Evolutionary conservation across 2,329 filamentous ascomycete species (phyloP).

Genomic region (Dactylellina drechsleri): DNA sequence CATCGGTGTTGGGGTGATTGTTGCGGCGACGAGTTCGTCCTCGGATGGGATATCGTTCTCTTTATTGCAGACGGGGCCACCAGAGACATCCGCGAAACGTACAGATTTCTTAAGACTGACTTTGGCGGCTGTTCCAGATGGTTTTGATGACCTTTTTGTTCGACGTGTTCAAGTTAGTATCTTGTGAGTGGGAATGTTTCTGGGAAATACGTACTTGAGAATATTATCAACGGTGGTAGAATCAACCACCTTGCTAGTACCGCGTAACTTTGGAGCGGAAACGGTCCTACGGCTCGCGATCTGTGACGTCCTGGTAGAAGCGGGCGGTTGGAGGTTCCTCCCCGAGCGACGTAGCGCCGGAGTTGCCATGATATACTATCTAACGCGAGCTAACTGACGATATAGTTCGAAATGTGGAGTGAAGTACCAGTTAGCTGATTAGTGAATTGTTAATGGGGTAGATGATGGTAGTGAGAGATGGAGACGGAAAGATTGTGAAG

Average conservation of each 20-base stretch:
- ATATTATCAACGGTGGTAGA: neutral
- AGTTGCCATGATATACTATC: conserved; percentile 10
- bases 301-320: neutral
- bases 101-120: conserved; percentile 39
- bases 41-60: conserved; percentile 45
- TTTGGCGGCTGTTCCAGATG: conserved; percentile 1
- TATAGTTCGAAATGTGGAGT: neutral
- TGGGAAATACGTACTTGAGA: conserved; percentile 16
- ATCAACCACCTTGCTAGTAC: neutral
- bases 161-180: conserved; percentile 1
- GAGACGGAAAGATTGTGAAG: neutral
- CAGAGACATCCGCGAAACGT: conserved; percentile 19
- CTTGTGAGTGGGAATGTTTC: neutral
- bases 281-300: conserved; percentile 2
- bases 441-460: neutral
- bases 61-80: conserved; percentile 15
- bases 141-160: conserved; percentile 7
- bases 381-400: neutral
- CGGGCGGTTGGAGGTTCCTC: conserved; percentile 27
- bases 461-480: neutral
- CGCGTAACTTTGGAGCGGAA: conserved; percentile 12
- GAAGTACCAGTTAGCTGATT: neutral
- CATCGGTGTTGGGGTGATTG: conserved; percentile 27
- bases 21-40: conserved; percentile 45
- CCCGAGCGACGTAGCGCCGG: conserved; percentile 36